Evolutionary conservation across 495 filamentous ascomycete genomes (phyloP), one percentile per base, ranked within the genome.

Genomic region (Tuber umbilicatum): DNA sequence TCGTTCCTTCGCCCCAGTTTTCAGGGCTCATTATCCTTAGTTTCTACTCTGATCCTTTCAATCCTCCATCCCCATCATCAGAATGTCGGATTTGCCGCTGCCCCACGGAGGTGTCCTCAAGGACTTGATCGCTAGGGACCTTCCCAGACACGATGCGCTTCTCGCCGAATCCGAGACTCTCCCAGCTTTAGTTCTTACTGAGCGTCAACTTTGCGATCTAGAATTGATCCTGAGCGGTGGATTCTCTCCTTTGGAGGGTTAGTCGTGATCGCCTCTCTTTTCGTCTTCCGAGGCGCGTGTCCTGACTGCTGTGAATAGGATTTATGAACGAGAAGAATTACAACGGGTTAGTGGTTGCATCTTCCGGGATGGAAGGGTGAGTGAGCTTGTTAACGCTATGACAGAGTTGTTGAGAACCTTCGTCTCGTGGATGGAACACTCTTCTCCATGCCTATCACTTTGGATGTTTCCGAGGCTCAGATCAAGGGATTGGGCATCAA

Each of bases 271-370:
- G 23, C 19, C 74, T 75, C 69, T 70, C 70, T 73, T 73, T 76
- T 74, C 78, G 72, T 42, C 70, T 38, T 19, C 35, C 41, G 77
- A 23, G 37, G 5, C 6, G 10, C 75, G 55, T 42, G 12, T 50
- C 76, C 74, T 80, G 76, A 64, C 73, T 68, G 40, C 71, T 21
- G 50, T 16, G 40, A 37, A 5, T 31, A 79, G 77, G 74, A 81
- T 99, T 99, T 86, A 92, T 99, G 92, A 97, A 89, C 84, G 89
- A 98, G 87, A 90, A 91, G 84, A 94, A 99, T 84, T 99, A 97
- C 86, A 90, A 96, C 86, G 88, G 92, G 94, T 97, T 90, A 74
- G 86, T 83, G 70, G 68, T 42, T 27, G 42, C 70, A 37, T n/a
- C 64, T 69, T 43, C 42, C 71, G 6, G 69, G 71, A 19, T n/a